Percentiles rank a stretch among this genome's conserved stretches.
phyloP scores from a whole-genome alignment of 768 basidiomycete genomes.

The Cytidiella melzeri region DNA sequence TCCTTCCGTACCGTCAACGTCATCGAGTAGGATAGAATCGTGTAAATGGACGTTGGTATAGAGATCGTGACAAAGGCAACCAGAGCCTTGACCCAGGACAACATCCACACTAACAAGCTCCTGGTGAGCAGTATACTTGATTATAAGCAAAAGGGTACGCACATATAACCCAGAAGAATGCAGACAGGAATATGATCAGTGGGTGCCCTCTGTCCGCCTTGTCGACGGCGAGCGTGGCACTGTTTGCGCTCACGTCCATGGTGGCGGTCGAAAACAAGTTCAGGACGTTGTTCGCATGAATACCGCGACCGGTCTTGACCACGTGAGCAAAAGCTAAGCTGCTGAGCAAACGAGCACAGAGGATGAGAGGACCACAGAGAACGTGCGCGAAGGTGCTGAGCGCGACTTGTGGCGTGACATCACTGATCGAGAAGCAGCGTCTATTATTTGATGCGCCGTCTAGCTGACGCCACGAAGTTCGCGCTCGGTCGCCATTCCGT shows the following conservation, averaged over 20 bases:
- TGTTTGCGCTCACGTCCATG: background rate
- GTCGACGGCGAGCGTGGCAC: background rate
- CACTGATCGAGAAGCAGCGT: background rate
- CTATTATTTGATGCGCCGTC: background rate
- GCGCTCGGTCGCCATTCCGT: background rate
- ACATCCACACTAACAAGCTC: constrained; percentile 58
- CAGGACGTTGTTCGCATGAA: background rate
- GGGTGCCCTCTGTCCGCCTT: constrained; percentile 45
- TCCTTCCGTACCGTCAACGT: constrained; percentile 64
- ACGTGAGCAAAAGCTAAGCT: background rate
- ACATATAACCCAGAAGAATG: constrained; percentile 83
- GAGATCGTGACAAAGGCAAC: constrained; percentile 80
- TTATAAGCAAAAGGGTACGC: constrained; percentile 27
- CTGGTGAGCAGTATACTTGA: background rate
- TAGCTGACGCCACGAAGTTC: background rate
- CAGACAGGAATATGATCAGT: constrained; percentile 68
- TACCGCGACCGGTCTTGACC: background rate
- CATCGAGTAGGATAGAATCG: constrained; percentile 80
- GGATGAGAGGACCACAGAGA: background rate
- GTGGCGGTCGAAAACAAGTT: background rate
- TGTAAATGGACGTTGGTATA: constrained; percentile 72
- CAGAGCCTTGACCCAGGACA: constrained; percentile 71
- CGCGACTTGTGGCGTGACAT: background rate
- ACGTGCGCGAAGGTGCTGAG: background rate
- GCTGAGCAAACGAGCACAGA: background rate